Percentiles rank a stretch among this genome's conserved stretches.
These are phyloP conservation scores for Colletotrichum sp. DNA, from an alignment of 2,329 filamentous ascomycete genomes.

Conservation along the genomic window DNA sequence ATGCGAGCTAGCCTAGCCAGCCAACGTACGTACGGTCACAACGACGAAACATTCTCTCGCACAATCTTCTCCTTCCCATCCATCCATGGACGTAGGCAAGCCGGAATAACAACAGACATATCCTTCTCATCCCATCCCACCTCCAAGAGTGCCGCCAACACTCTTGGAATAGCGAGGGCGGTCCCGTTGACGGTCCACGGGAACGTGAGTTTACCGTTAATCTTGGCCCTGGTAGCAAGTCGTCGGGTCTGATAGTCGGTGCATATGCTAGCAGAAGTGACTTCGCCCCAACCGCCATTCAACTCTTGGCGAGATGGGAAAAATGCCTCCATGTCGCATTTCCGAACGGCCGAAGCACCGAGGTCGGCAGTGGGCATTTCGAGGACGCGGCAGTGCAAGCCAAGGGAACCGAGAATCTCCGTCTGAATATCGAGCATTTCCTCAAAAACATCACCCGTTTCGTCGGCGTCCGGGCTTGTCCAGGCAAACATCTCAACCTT, in stretches of 20 bases:
- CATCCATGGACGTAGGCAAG: constrained; percentile 86
- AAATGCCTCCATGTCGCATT: constrained; percentile 92
- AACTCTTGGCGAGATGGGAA: constrained; percentile 78
- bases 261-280: constrained; percentile 89
- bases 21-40: not conserved
- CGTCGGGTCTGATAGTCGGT: constrained; percentile 93
- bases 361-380: constrained; percentile 93
- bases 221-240: constrained; percentile 75
- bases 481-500: constrained; percentile 99
- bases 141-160: constrained; percentile 88
- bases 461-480: constrained; percentile 65
- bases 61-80: constrained; percentile 72
- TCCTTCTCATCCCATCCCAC: constrained; percentile 82
- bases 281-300: constrained; percentile 86
- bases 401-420: constrained; percentile 78
- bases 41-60: not conserved
- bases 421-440: constrained; percentile 89
- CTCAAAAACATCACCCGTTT: constrained; percentile 69
- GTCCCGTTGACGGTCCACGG: constrained; percentile 95
- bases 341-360: constrained; percentile 84
- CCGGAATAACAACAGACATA: constrained; percentile 74
- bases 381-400: constrained; percentile 84
- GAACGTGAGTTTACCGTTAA: constrained; percentile 66
- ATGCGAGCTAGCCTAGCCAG: not conserved
- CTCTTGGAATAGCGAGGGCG: constrained; percentile 86